Base-by-base conservation (phyloP, 2,329 filamentous ascomycete species). In the Gaeumannomyces tritici region DNA sequence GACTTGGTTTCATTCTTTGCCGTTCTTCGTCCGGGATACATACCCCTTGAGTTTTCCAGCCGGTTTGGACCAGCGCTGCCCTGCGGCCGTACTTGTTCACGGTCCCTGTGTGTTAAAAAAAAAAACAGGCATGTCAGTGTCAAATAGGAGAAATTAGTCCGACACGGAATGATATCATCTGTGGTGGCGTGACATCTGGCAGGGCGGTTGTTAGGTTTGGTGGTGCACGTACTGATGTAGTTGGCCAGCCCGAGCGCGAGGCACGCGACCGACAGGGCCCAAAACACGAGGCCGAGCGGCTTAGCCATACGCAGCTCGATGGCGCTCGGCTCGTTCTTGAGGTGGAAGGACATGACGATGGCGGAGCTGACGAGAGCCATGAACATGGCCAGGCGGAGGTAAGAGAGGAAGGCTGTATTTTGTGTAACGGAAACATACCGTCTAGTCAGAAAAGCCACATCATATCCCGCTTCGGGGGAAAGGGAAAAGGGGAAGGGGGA, bases 311-410 rank as follows among this genome's bases (percentile, higher is more conserved):
- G 84, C 64, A 85, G 79, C 77, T 99, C 95, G 18, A 91, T 73
- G 0, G 77, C 71, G 0, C 86, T 84, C 0, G 95, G 90, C 68
- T 87, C 76, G 24, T 80, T 79, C 70, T 92, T 93, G 60, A 99
- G 82, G 71, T 99, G 93, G 73, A 99, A 99, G 18, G 91, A 96
- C 60, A 97, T 81, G 12, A 96, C 87, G 67, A 99, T 96, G 60
- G 95, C 93, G 35, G 96, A 84, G 31, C 90, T 86, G 11, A 98
- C 91, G 61, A 99, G 81, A 66, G 91, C 87, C 83, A 98, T 93
- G 77, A 96, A 96, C 68, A 96, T 85, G 35, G 90, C 88, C 2
- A 98, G 83, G 4, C 93, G 87, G 26, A 98, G 85, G 83, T 95
- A 97, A 2, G 93, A 95, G 31, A 98, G 87, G 71, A 97, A 97